Conservation (phyloP, 768 basidiomycete species). For the Suillus alpinus region DNA sequence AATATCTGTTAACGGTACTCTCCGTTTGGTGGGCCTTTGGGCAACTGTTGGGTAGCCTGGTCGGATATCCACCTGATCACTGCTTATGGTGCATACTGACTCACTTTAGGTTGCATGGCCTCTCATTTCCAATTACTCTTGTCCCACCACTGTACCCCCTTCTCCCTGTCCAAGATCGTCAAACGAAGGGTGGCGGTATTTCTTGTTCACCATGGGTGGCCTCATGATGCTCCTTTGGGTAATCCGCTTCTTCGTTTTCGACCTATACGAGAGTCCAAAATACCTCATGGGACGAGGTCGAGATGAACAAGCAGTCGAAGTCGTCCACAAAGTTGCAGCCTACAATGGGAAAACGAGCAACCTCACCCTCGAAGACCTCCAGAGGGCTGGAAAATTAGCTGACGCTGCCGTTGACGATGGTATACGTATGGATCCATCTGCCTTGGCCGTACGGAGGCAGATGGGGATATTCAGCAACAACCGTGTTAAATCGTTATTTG, state of each 20-base stretch:
- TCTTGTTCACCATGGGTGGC: slow-evolving; percentile 71
- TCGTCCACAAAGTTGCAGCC: slow-evolving; percentile 59
- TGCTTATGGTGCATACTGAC: background rate
- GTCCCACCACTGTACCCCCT: slow-evolving; percentile 35
- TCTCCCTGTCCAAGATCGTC: slow-evolving; percentile 50
- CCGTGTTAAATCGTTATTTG: slow-evolving; percentile 50
- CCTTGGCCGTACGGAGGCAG: slow-evolving; percentile 35
- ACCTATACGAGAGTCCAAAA: slow-evolving; percentile 67
- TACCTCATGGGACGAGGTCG: slow-evolving; percentile 68
- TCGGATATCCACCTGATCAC: background rate
- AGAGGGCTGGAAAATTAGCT: slow-evolving; percentile 14
- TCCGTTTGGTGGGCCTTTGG: slow-evolving; percentile 83
- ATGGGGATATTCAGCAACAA: slow-evolving; percentile 36
- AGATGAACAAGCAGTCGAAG: slow-evolving; percentile 58
- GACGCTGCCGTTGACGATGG: slow-evolving; percentile 11
- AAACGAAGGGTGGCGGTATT: slow-evolving; percentile 76
- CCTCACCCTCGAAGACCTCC: slow-evolving; percentile 53
- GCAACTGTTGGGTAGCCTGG: slow-evolving; percentile 58
- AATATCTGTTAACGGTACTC: slow-evolving; percentile 71
- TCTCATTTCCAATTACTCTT: slow-evolving; percentile 67
- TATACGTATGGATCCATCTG: slow-evolving; percentile 32
- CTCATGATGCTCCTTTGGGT: slow-evolving; percentile 62
- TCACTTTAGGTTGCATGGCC: slow-evolving; percentile 63
- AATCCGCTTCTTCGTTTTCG: slow-evolving; percentile 65
- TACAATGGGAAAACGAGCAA: slow-evolving; percentile 52